Percentiles rank a stretch among this genome's conserved stretches.
Conservation (phyloP, 2,329 filamentous ascomycete species). For the Diplodia sapinea region DNA sequence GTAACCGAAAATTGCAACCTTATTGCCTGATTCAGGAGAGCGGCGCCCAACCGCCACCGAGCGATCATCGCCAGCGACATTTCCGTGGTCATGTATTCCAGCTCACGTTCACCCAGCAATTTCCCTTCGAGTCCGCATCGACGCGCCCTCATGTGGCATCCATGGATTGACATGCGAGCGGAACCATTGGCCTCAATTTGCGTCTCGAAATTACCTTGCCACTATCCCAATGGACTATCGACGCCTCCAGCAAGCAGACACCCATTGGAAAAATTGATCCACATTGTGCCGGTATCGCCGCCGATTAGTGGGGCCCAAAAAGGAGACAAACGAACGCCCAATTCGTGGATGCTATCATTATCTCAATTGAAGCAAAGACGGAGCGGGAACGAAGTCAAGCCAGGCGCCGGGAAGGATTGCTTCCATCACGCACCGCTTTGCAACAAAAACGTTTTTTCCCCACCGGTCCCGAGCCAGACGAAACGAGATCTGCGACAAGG, state of each 20-base stretch:
- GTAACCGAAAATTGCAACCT: background rate
- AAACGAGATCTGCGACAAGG: slow-evolving; percentile 1
- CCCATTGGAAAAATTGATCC: background rate
- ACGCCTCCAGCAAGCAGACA: too few relatives aligned
- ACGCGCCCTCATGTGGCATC: background rate
- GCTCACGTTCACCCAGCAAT: background rate
- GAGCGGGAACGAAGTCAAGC: background rate
- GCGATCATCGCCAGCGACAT: background rate
- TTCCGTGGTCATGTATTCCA: background rate
- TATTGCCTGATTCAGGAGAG: background rate
- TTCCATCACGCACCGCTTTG: background rate
- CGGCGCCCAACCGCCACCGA: background rate
- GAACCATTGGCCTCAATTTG: background rate
- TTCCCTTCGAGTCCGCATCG: background rate
- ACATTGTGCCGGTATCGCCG: background rate
- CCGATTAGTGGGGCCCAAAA: slow-evolving; percentile 16
- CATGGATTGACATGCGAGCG: background rate
- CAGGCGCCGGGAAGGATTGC: background rate
- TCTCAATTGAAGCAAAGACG: background rate
- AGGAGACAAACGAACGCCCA: background rate
- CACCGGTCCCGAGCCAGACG: background rate
- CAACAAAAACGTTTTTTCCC: background rate
- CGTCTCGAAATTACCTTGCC: background rate
- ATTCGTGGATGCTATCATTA: background rate
- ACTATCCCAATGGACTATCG: background rate